These are phyloP conservation scores for Microsporum audouinii DNA, from an alignment of 2,329 filamentous ascomycete species.

Conservation along the genomic window DNA sequence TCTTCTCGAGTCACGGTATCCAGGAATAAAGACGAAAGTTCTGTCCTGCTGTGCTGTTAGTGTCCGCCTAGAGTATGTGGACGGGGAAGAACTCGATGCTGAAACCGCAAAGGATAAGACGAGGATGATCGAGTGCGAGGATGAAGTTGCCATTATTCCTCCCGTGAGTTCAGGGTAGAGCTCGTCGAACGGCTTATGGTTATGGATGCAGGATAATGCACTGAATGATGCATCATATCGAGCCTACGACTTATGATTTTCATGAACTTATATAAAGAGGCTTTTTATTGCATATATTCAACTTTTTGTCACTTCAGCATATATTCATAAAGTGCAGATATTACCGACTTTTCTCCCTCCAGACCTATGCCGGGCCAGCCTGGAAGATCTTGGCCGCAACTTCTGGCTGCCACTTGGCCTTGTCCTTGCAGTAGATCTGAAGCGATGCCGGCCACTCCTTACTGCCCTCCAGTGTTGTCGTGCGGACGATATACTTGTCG, in stretches of 20 bases:
- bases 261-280: background rate
- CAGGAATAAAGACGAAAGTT: constrained; percentile 31
- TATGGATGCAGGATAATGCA: background rate
- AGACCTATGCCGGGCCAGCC: background rate
- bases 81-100: constrained; percentile 17
- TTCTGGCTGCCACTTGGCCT: constrained; percentile 42
- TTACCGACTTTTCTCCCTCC: background rate
- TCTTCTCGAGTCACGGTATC: constrained; percentile 31
- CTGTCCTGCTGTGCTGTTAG: constrained; percentile 33
- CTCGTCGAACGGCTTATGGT: background rate
- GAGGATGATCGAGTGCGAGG: constrained; percentile 25
- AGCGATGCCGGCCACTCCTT: constrained; percentile 40
- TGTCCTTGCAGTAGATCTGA: constrained; percentile 46
- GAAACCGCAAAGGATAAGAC: constrained; percentile 15
- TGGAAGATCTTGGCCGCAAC: constrained; percentile 25
- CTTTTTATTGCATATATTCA: background rate
- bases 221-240: background rate
- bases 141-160: constrained; percentile 38
- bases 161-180: constrained; percentile 37
- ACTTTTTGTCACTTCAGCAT: background rate
- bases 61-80: constrained; percentile 35
- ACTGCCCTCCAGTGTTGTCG: constrained; percentile 37
- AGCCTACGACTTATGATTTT: background rate
- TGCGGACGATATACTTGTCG: constrained; percentile 41
- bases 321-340: background rate